Base-by-base conservation (phyloP, 345 rosid species). In the Fremontodendron californicum region DNA sequence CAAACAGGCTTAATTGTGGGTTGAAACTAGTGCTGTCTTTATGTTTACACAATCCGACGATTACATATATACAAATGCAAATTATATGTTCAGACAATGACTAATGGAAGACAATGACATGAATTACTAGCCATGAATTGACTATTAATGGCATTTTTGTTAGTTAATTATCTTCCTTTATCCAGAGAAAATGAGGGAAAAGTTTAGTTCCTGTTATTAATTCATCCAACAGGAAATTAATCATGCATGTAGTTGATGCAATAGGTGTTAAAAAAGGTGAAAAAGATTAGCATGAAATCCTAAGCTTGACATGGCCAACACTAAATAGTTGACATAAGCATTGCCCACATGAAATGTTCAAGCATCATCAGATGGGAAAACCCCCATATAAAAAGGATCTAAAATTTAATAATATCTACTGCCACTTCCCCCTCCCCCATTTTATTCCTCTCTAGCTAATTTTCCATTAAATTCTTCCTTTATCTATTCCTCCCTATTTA, bases 251-350 rank as follows among this genome's bases (percentile, higher is more conserved):
- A 74, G 54, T 52, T 78, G 73, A 73, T 70, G 79, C 64, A 43
- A 9, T 33, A 25, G 9, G 31, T 52, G 66, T 35, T 25, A 10
- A 27, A 73, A 78, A 80, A 73, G 80, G 46, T 78, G 77, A 79
- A 78, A 81, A 79, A 43, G 77, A 78, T 60, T 81, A 79, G 72
- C 39, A 67, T 27, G 72, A 81, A 77, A 84, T 84, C 79, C 84
- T 31, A 73, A 73, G 81, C 79, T 69, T 78, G 74, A 72, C 45
- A 48, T 39, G 43, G 42, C n/a, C n/a, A n/a, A 33, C 3, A 1
- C 78, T 58, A 33, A 64, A 70, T 42, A 70, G 60, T 77, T 71
- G 76, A 77, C 79, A 77, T 71, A 71, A 48, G 77, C 81, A 33
- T 33, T 33, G 35, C 35, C 35, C 35, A 33, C 1, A 33, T 33